Percentiles rank a stretch among this genome's conserved stretches.
These are phyloP conservation scores for Rhizophora mangle DNA, from an alignment of 345 rosid species.

Conservation along the genomic window DNA sequence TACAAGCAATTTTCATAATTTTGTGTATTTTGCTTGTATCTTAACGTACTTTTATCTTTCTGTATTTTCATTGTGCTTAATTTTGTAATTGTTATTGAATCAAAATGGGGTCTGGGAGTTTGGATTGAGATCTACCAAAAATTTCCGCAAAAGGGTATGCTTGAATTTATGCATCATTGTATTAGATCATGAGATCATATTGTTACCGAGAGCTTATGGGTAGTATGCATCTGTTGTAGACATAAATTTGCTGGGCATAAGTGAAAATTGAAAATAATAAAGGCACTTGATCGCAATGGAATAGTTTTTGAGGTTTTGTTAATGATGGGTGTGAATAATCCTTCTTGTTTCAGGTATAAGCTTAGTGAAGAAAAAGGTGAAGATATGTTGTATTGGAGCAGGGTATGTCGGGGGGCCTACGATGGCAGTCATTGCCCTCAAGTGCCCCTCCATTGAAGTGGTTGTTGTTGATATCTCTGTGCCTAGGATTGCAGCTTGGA, in stretches of 20 bases:
- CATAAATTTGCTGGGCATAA: no score
- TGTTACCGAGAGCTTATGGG: background rate
- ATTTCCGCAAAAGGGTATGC: background rate
- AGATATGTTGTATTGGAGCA: slow-evolving; percentile 96
- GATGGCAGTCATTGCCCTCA: slow-evolving; percentile 91
- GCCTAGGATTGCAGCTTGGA: slow-evolving; percentile 76
- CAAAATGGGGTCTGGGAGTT: background rate
- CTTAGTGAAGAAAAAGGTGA: slow-evolving; percentile 57
- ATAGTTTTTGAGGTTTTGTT: no score
- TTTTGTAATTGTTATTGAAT: background rate
- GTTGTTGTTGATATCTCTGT: slow-evolving; percentile 87
- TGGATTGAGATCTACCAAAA: background rate
- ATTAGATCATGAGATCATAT: background rate
- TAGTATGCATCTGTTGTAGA: no score
- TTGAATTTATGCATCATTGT: no score
- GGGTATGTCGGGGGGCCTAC: slow-evolving; percentile 98
- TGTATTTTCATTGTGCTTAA: background rate
- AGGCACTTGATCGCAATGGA: no score
- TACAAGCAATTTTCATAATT: no score
- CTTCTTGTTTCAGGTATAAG: slow-evolving; percentile 17
- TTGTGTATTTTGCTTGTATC: no score
- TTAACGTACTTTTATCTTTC: no score
- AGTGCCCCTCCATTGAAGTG: slow-evolving; percentile 84
- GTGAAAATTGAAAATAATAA: no score
- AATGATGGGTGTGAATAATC: no score